These are phyloP conservation scores for Gentiana dahurica DNA, from an alignment of 257 asterid genomes.

Conservation along the genomic window DNA sequence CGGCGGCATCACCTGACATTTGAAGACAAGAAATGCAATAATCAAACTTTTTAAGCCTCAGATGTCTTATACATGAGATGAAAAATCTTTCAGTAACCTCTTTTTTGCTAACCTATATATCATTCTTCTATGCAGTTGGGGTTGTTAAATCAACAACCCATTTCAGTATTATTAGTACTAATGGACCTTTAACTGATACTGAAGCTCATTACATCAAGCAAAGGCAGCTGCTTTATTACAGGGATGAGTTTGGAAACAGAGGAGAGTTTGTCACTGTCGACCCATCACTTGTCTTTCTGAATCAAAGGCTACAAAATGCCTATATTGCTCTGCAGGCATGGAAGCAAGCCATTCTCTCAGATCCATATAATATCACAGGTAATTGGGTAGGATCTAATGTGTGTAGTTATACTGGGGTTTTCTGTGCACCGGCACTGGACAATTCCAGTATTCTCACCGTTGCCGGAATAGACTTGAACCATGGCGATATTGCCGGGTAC, in stretches of 20 bases:
- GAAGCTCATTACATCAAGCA: conserved; percentile 44
- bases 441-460: conserved; percentile 42
- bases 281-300: conserved; percentile 56
- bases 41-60: conserved; percentile 12
- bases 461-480: conserved; percentile 81
- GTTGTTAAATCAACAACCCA: conserved; percentile 11
- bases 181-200: conserved; percentile 50
- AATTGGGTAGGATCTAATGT: conserved; percentile 77
- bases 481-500: conserved; percentile 85
- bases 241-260: conserved; percentile 67
- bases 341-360: conserved; percentile 81
- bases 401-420: conserved; percentile 59
- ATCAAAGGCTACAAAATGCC: conserved; percentile 50
- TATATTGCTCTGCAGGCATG: conserved; percentile 87
- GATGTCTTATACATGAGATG: conserved; percentile 74
- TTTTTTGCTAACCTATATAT: conserved; percentile 11
- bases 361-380: conserved; percentile 49
- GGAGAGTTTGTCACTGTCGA: conserved; percentile 65
- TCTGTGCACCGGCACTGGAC: conserved; percentile 66
- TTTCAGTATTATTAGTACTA: conserved; percentile 11
- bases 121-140: conserved; percentile 5
- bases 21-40: not conserved
- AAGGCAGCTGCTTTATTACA: conserved; percentile 65
- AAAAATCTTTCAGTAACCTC: conserved; percentile 22
- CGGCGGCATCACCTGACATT: conserved; percentile 10